A percentile compares a stretch with the other conserved stretches of the same genome.
These are phyloP conservation scores for Hyphopichia pseudoburtonii DNA, from an alignment of 1,139 yeast species.

Conservation along the genomic window DNA sequence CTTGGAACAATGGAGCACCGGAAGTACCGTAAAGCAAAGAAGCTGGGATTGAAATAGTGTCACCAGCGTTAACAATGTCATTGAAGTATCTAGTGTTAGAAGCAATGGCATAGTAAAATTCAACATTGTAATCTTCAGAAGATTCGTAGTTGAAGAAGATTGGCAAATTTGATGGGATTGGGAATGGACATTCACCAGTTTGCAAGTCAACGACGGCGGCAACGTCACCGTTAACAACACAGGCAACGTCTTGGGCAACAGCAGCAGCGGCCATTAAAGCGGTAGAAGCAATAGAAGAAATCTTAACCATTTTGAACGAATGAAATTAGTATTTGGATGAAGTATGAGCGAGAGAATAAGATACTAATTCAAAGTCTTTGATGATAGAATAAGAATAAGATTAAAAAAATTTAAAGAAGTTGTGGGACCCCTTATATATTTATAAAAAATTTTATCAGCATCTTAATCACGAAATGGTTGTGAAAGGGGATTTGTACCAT, in stretches of 20 bases:
- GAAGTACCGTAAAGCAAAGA: constrained; percentile 22
- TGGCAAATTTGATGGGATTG: constrained; percentile 30
- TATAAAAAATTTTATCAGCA: no score
- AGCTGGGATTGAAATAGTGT: constrained; percentile 36
- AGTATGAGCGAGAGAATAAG: constrained; percentile 1
- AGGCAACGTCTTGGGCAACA: constrained; percentile 35
- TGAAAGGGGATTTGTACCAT: no score
- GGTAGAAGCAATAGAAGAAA: constrained; percentile 14
- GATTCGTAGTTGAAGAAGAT: constrained; percentile 26
- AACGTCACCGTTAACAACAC: constrained; percentile 34
- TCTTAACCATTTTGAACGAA: constrained; percentile 15
- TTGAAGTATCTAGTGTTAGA: constrained; percentile 26
- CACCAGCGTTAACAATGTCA: constrained; percentile 39
- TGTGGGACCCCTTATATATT: no score
- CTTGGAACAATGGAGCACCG: constrained; percentile 29
- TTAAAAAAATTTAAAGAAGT: no score
- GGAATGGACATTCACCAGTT: constrained; percentile 43
- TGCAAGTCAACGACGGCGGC: constrained; percentile 41
- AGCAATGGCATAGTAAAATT: constrained; percentile 37
- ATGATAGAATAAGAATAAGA: neutral
- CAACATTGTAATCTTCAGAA: constrained; percentile 32
- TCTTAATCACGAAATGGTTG: no score
- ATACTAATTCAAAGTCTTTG: neutral
- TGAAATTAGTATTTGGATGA: neutral
- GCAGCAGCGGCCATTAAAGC: constrained; percentile 20